Evolutionary conservation across 768 basidiomycete species (phyloP).

Genomic region (Phaeolepiota aurea): DNA sequence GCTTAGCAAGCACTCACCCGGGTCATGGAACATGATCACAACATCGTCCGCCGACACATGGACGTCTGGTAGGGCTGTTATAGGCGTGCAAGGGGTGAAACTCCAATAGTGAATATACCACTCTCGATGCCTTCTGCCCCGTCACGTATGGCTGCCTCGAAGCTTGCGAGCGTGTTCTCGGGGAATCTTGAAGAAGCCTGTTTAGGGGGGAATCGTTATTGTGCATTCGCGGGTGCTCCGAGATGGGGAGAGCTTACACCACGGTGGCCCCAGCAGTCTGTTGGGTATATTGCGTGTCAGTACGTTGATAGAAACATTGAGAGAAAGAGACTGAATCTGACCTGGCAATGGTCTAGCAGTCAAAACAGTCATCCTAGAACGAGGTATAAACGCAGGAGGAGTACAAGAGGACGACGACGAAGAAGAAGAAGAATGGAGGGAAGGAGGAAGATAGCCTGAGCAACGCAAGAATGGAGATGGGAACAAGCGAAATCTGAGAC

Average conservation of each 20-base stretch:
- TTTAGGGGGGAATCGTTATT: conserved; percentile 1
- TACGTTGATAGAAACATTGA: not conserved
- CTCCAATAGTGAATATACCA: conserved; percentile 55
- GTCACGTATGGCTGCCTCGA: conserved; percentile 90
- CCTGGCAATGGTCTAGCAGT: conserved; percentile 19
- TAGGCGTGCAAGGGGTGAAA: conserved; percentile 26
- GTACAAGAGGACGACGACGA: not conserved
- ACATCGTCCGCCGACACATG: conserved; percentile 85
- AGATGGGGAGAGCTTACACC: conserved; percentile 26
- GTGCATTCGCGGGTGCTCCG: conserved; percentile 1
- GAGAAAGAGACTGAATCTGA: conserved; percentile 7
- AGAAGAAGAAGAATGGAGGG: not conserved
- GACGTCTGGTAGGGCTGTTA: conserved; percentile 74
- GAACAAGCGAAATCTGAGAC: conserved; percentile 4
- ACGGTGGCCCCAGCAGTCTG: conserved; percentile 65
- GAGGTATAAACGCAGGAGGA: not conserved
- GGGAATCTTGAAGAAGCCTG: conserved; percentile 83
- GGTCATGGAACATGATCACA: conserved; percentile 95
- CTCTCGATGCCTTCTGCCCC: conserved; percentile 97
- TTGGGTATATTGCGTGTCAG: not conserved
- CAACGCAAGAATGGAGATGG: not conserved
- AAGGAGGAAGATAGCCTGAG: not conserved
- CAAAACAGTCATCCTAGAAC: not conserved
- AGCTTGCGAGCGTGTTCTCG: conserved; percentile 94
- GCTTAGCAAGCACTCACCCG: conserved; percentile 40